Evolutionary conservation across 2,329 filamentous ascomycete species (phyloP), one percentile per base, ranked within the genome.

Genomic region (Talaromyces sp.): DNA sequence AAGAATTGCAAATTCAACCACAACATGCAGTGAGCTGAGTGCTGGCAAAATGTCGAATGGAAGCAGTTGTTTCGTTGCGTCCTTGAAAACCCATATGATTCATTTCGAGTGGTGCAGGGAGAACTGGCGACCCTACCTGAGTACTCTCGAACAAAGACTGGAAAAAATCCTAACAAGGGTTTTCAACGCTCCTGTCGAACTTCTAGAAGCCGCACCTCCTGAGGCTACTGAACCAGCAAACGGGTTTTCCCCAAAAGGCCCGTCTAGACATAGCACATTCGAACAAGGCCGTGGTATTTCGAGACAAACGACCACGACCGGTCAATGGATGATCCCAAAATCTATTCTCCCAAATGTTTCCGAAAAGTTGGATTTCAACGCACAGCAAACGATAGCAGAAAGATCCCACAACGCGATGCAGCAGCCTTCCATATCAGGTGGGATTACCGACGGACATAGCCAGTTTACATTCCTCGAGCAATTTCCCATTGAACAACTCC

Each of bases 51-150:
- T 36, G 11, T 13, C 32, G 32, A 36, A 4, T 8, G 13, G 11
- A 22, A 30, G 28, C 28, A 28, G n/a, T 27, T 58, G 13, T 25
- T 58, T 58, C 9, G 30, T 22, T 28, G n/a, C 47, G 15, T 53
- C 47, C 13, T 30, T 58, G 19, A 33, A 51, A 39, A 52, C 44
- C 9, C 57, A 58, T 32, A 42, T 58, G 10, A 53, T 58, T 52
- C 47, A 51, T 42, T 58, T 58, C 28, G 57, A 58, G 33, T 58
- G 57, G 57, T 58, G 57, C 22, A 39, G 57, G 22, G 57, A 58
- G 49, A 58, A 58, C 44, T 58, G 57, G 57, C 47, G 57, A 47
- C 32, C 32, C 13, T 47, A 58, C 13, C 27, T 58, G 44, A 58
- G 25, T 28, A 52, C 42, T 19, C 49, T 58, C 8, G 57, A 58